Conservation (phyloP, 305 asterid species). For the Striga hermonthica region DNA sequence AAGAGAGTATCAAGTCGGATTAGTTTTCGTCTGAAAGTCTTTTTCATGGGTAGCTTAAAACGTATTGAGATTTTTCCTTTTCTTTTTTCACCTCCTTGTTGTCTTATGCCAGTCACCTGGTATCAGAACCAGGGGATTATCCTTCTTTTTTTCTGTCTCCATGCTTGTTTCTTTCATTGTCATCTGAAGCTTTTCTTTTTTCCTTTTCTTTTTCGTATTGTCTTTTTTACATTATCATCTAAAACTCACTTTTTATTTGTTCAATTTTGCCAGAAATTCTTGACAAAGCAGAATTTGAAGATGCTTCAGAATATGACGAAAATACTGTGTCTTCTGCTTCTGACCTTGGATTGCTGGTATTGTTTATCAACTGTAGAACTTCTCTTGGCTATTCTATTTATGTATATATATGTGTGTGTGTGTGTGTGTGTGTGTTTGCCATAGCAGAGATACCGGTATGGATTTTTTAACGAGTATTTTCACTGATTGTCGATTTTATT, state of each 20-base stretch:
- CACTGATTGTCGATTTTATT: neutral
- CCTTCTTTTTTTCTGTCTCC: no score
- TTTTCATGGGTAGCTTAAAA: no score
- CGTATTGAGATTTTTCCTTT: no score
- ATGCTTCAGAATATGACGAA: constrained; percentile 50
- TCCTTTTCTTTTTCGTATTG: neutral
- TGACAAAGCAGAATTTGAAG: constrained; percentile 59
- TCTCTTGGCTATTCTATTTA: neutral
- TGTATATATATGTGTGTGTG: neutral
- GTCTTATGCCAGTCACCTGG: no score
- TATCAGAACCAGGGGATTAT: no score
- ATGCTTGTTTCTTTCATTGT: no score
- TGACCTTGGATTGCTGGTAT: constrained; percentile 65
- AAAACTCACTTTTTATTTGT: neutral
- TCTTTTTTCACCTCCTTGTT: no score
- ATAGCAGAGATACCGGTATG: neutral
- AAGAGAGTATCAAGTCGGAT: no score
- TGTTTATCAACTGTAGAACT: constrained; percentile 20
- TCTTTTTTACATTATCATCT: neutral
- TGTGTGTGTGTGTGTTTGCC: constrained; percentile 12
- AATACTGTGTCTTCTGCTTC: constrained; percentile 43
- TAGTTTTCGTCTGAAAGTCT: no score
- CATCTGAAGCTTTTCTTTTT: neutral
- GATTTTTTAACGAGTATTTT: neutral
- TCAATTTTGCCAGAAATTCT: constrained; percentile 45